Conservation (phyloP, 176 grass and related monocot genomes). For the Oryza brachyantha region DNA sequence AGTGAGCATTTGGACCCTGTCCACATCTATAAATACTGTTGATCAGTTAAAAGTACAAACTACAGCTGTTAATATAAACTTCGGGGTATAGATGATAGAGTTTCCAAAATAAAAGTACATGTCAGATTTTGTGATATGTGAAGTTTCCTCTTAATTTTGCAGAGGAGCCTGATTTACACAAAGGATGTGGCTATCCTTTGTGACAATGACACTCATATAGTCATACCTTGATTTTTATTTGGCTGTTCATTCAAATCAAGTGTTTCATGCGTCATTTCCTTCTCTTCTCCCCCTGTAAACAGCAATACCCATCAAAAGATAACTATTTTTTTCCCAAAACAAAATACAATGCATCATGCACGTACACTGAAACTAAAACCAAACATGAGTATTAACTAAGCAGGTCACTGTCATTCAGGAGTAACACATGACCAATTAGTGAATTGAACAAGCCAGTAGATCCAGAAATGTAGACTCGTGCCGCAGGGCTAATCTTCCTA, state of each 20-base stretch:
- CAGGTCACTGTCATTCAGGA: no score
- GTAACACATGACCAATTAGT: no score
- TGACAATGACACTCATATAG: neutral
- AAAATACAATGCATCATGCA: neutral
- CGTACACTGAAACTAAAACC: no score
- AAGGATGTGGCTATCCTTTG: neutral
- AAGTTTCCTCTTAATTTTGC: neutral
- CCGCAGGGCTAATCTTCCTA: no score
- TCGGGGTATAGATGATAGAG: neutral
- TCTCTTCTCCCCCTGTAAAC: slow-evolving; percentile 21
- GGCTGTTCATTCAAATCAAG: slow-evolving; percentile 36
- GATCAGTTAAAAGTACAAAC: slow-evolving; percentile 10
- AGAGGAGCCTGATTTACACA: neutral
- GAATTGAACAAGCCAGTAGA: no score
- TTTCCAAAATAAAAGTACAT: slow-evolving; percentile 7
- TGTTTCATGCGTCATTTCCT: slow-evolving; percentile 7
- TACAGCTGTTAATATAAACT: slow-evolving; percentile 4
- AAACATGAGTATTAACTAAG: no score
- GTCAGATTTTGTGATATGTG: neutral
- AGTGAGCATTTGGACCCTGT: neutral
- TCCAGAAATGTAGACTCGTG: no score
- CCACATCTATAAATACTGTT: neutral
- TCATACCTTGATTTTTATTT: slow-evolving; percentile 25
- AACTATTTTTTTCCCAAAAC: neutral
- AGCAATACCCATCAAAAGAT: neutral